Percentiles rank a stretch among this genome's conserved stretches.
These are phyloP conservation scores for Fraxinus americana DNA, from an alignment of 257 asterid genomes.

Conservation along the genomic window DNA sequence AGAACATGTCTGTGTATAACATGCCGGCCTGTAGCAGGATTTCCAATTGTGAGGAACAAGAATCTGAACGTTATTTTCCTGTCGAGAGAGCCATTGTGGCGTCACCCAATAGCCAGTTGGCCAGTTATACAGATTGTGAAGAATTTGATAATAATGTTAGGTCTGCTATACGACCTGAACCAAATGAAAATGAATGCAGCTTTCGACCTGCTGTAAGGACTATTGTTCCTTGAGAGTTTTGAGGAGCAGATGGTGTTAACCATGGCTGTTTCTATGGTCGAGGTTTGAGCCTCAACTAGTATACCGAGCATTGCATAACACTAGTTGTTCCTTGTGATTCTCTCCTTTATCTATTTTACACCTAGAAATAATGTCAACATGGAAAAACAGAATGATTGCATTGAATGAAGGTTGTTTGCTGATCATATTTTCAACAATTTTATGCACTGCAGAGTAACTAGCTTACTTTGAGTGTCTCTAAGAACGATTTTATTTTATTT, in stretches of 20 bases:
- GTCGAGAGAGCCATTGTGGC: constrained; percentile 36
- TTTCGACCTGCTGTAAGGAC: constrained; percentile 28
- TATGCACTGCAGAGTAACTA: neutral
- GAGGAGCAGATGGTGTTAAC: constrained; percentile 51
- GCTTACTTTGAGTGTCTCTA: neutral
- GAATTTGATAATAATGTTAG: constrained; percentile 24
- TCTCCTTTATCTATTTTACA: neutral
- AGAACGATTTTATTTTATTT: neutral
- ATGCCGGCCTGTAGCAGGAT: constrained; percentile 42
- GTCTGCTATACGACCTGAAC: constrained; percentile 16
- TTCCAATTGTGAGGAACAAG: constrained; percentile 45
- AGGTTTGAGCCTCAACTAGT: constrained; percentile 38
- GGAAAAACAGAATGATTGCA: neutral
- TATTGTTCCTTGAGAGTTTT: constrained; percentile 45
- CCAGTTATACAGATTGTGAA: constrained; percentile 40
- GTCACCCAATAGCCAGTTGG: constrained; percentile 45
- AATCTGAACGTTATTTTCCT: constrained; percentile 46
- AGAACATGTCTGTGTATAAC: constrained; percentile 37
- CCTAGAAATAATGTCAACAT: neutral
- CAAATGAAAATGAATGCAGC: constrained; percentile 24
- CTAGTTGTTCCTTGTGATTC: constrained; percentile 22
- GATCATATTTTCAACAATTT: neutral
- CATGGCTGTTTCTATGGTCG: constrained; percentile 43
- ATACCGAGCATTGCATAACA: constrained; percentile 16
- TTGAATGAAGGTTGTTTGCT: neutral